These are phyloP conservation scores for Fagus crenata DNA, from an alignment of 306 rosid genomes.

Conservation along the genomic window DNA sequence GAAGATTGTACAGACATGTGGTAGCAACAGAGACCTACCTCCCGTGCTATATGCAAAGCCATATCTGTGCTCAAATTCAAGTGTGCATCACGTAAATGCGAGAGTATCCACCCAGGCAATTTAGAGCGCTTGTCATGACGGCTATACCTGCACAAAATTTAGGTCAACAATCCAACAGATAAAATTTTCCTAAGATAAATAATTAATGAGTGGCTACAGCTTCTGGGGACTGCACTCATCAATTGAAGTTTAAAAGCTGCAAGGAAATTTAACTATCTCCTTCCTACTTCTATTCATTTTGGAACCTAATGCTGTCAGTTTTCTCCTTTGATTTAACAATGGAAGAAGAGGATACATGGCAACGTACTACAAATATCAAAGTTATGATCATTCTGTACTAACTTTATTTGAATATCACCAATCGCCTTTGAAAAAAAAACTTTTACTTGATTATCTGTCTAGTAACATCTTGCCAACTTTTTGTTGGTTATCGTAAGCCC, in stretches of 20 bases:
- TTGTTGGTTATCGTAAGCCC: neutral
- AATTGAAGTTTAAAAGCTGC: neutral
- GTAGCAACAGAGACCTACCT: constrained; percentile 47
- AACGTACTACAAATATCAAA: neutral
- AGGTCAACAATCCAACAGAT: constrained; percentile 7
- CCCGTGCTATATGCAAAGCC: constrained; percentile 94
- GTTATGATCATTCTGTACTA: neutral
- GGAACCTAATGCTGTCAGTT: neutral
- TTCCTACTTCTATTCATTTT: neutral
- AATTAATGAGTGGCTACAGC: neutral
- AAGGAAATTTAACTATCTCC: neutral
- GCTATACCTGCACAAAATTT: constrained; percentile 63
- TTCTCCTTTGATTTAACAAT: neutral
- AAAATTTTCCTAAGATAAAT: constrained; percentile 1
- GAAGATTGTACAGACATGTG: constrained; percentile 11
- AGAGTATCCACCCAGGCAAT: constrained; percentile 91
- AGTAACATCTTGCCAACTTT: neutral
- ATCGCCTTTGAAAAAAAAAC: neutral
- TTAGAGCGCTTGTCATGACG: constrained; percentile 97
- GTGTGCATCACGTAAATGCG: constrained; percentile 90
- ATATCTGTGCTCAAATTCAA: constrained; percentile 96
- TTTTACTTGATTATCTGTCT: neutral
- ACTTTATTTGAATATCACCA: neutral
- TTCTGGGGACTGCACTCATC: neutral
- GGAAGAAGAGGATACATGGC: constrained; percentile 1